Percentiles rank a stretch among this genome's conserved stretches.
phyloP scores from a whole-genome alignment of 2,329 filamentous ascomycete genomes.

The Fusarium denticulatum region DNA sequence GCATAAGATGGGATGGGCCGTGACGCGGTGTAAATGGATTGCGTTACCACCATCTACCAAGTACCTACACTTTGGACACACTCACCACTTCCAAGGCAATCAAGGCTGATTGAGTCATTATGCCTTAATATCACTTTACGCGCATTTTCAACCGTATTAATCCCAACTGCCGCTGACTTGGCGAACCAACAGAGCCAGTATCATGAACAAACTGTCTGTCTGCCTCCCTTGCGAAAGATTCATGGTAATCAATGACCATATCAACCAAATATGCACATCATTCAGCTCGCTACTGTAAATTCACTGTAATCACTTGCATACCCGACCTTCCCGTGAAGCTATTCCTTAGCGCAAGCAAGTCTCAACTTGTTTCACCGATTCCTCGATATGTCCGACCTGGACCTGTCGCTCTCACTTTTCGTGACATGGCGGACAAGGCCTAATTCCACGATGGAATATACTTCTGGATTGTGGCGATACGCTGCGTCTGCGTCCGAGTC shows the following conservation, averaged over 20 bases:
- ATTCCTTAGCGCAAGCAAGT: neutral
- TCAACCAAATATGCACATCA: neutral
- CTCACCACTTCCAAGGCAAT: neutral
- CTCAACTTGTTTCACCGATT: conserved; percentile 7
- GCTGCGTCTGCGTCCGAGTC: conserved; percentile 1
- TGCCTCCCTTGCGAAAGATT: neutral
- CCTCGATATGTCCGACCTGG: conserved; percentile 19
- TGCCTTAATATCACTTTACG: neutral
- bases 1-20: conserved; percentile 6
- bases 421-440: neutral
- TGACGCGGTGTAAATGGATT: neutral
- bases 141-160: neutral
- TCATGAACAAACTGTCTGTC: neutral
- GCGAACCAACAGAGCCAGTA: neutral
- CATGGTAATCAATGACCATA: neutral
- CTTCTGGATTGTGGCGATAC: conserved; percentile 23
- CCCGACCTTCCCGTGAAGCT: conserved; percentile 9
- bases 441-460: neutral
- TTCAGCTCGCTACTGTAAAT: neutral
- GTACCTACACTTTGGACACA: conserved; percentile 3
- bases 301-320: conserved; percentile 12
- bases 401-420: conserved; percentile 15
- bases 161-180: neutral
- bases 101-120: neutral
- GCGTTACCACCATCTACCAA: conserved; percentile 4